Conservation (phyloP, 306 rosid genomes). For the Neltuma alba region DNA sequence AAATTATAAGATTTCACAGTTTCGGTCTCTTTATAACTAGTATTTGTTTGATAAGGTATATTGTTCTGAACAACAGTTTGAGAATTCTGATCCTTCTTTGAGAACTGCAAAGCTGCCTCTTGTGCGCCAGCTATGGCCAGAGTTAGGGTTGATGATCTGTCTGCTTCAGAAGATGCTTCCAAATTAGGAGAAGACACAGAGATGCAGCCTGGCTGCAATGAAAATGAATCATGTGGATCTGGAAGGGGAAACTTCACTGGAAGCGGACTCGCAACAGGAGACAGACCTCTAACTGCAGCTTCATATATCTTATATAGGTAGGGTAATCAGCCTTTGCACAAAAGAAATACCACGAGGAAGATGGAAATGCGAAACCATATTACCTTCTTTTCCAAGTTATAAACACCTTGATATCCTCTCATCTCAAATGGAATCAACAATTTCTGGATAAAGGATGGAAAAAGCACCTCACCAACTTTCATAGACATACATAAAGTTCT, state of each 20-base stretch:
- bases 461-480: constrained; percentile 22
- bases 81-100: constrained; percentile 56
- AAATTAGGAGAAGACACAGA: constrained; percentile 37
- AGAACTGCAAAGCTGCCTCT: constrained; percentile 83
- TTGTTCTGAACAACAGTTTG: constrained; percentile 29
- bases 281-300: constrained; percentile 81
- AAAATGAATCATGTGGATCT: constrained; percentile 66
- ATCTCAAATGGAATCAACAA: constrained; percentile 92
- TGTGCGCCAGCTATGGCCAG: constrained; percentile 86
- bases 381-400: constrained; percentile 93
- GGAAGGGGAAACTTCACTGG: constrained; percentile 82
- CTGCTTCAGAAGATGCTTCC: constrained; percentile 53
- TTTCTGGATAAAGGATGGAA: constrained; percentile 51
- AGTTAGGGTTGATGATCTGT: constrained; percentile 60
- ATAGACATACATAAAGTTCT: neutral
- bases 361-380: constrained; percentile 3
- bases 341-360: constrained; percentile 19
- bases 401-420: constrained; percentile 94
- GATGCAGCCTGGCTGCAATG: constrained; percentile 76
- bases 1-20: constrained; percentile 39
- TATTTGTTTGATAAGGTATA: constrained; percentile 3
- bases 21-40: constrained; percentile 33
- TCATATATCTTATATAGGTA: constrained; percentile 62
- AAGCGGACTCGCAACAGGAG: constrained; percentile 61
- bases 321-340: constrained; percentile 22